Percentiles rank a stretch among this genome's conserved stretches.
These are phyloP conservation scores for Zygosaccharomyces pseudobailii DNA, from an alignment of 1,139 yeast genomes.

Conservation along the genomic window DNA sequence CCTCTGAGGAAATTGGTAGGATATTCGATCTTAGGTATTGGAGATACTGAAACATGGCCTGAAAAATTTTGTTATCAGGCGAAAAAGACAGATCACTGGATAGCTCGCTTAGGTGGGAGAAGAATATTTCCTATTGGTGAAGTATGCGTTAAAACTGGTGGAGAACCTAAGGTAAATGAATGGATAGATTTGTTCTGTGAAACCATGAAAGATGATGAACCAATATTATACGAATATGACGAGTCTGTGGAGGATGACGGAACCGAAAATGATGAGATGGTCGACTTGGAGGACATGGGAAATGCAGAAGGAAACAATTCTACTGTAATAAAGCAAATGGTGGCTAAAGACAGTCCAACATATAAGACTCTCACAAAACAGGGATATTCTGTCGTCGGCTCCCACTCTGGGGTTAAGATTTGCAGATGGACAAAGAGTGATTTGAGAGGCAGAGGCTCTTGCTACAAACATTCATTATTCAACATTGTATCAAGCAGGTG, in stretches of 20 bases:
- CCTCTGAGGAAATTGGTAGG: slow-evolving; percentile 69
- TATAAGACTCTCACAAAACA: slow-evolving; percentile 84
- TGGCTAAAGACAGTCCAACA: slow-evolving; percentile 85
- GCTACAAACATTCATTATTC: slow-evolving; percentile 88
- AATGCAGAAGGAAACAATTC: slow-evolving; percentile 37
- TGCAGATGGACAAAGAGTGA: slow-evolving; percentile 98
- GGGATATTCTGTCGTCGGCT: slow-evolving; percentile 89
- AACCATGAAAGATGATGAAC: slow-evolving; percentile 63
- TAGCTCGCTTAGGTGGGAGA: slow-evolving; percentile 80
- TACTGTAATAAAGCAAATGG: slow-evolving; percentile 72
- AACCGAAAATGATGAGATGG: slow-evolving; percentile 39
- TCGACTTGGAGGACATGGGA: slow-evolving; percentile 87
- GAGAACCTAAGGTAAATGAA: slow-evolving; percentile 55
- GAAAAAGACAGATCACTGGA: slow-evolving; percentile 62
- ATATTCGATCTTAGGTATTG: slow-evolving; percentile 80
- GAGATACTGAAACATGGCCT: slow-evolving; percentile 86
- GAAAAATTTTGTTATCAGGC: slow-evolving; percentile 87
- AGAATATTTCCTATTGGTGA: slow-evolving; percentile 82
- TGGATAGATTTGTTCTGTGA: slow-evolving; percentile 63
- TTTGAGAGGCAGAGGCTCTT: slow-evolving; percentile 87
- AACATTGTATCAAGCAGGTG: slow-evolving; percentile 88
- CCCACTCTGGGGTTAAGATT: slow-evolving; percentile 92
- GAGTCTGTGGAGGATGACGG: slow-evolving; percentile 49
- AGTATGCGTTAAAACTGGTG: slow-evolving; percentile 71
- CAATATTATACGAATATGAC: slow-evolving; percentile 48